phyloP scores from a whole-genome alignment of 768 basidiomycete genomes.

The Vishniacozyma victoriae region DNA sequence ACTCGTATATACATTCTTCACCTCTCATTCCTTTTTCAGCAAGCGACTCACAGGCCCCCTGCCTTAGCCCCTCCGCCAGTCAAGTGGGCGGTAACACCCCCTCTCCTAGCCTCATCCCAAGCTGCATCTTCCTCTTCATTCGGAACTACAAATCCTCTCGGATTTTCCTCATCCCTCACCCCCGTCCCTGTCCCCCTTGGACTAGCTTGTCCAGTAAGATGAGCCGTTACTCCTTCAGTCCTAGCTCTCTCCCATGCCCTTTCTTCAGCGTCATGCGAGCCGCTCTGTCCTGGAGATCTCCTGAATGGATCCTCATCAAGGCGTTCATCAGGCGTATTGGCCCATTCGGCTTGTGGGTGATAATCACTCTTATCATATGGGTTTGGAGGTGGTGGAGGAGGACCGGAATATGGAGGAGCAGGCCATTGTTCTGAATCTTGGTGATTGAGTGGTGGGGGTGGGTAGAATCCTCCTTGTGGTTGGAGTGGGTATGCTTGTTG shows the following conservation, averaged over 20 bases:
- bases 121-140: conserved; percentile 25
- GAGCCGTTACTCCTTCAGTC: conserved; percentile 28
- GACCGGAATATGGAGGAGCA: conserved; percentile 46
- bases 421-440: conserved; percentile 30
- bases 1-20: too few species aligned
- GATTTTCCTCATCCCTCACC: too few species aligned
- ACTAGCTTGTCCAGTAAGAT: conserved; percentile 29
- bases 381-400: conserved; percentile 40
- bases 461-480: conserved; percentile 13
- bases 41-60: too few species aligned
- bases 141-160: conserved; percentile 19
- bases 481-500: conserved; percentile 26
- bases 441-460: conserved; percentile 14
- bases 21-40: too few species aligned
- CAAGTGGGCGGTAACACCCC: conserved; percentile 31
- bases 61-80: too few species aligned
- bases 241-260: conserved; percentile 27
- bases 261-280: conserved; percentile 18
- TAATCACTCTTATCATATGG: conserved; percentile 36
- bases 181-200: conserved; percentile 6
- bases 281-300: conserved; percentile 4
- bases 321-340: conserved; percentile 15
- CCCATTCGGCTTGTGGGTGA: conserved; percentile 37
- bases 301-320: too few species aligned
- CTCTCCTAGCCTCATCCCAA: conserved; percentile 22